A percentile compares a stretch with the other conserved stretches of the same genome.
Evolutionary conservation across 768 basidiomycete genomes (phyloP).

Genomic region (Hemileccinum rubropunctum): DNA sequence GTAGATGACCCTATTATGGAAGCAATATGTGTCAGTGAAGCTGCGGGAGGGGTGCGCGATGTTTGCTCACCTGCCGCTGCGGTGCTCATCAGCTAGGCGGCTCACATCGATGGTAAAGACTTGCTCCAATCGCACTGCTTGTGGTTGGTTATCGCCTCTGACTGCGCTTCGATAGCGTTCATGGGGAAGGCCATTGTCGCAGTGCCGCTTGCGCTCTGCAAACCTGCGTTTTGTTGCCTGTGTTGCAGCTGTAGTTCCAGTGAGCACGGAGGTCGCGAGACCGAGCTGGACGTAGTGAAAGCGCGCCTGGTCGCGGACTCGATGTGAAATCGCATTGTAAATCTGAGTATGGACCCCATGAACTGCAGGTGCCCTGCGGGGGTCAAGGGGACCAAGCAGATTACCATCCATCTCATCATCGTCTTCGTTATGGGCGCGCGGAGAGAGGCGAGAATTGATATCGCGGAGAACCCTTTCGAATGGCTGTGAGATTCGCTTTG

Average conservation of each 20-base stretch:
- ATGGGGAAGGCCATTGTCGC: background rate
- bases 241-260: background rate
- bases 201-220: background rate
- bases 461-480: background rate
- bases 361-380: background rate
- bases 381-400: no score
- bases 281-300: constrained; percentile 7
- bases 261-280: background rate
- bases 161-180: background rate
- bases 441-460: background rate
- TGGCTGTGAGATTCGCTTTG: accelerated
- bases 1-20: background rate
- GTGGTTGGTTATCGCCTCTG: background rate
- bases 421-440: background rate
- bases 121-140: constrained; percentile 4
- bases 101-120: background rate
- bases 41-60: background rate
- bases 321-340: constrained; percentile 2
- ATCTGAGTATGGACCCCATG: background rate
- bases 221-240: background rate
- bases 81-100: background rate
- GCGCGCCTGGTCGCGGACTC: background rate
- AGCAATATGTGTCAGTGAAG: background rate
- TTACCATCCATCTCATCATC: background rate
- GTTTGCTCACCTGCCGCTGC: constrained; percentile 2